Evolutionary conservation across 2,329 filamentous ascomycete genomes (phyloP).

Genomic region (Nannizziopsis barbatae): DNA sequence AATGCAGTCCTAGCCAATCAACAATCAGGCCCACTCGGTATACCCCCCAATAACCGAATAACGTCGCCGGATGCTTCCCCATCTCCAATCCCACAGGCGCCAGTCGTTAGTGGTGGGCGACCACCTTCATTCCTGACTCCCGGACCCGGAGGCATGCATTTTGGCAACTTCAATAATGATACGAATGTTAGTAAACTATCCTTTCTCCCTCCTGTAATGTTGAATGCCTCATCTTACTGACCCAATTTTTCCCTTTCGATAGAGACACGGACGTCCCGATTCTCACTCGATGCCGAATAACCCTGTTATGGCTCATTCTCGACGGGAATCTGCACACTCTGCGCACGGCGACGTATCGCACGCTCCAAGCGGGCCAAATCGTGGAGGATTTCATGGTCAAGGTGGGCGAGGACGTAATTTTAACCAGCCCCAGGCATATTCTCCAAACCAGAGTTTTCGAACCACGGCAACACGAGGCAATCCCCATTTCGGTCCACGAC

Average conservation of each 20-base stretch:
- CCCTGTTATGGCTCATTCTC: constrained; percentile 62
- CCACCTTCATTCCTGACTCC: constrained; percentile 61
- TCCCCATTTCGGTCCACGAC: constrained; percentile 16
- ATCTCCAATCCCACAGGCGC: constrained; percentile 82
- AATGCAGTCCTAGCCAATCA: constrained; percentile 39
- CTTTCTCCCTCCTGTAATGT: background rate
- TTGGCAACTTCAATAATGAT: constrained; percentile 67
- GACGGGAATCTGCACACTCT: constrained; percentile 78
- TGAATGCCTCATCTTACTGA: constrained; percentile 4
- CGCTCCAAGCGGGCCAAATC: constrained; percentile 42
- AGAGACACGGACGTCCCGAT: constrained; percentile 41
- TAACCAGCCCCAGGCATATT: constrained; percentile 42
- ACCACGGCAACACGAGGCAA: constrained; percentile 42
- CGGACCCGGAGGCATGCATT: constrained; percentile 59
- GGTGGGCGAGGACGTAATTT: constrained; percentile 49
- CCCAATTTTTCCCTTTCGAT: constrained; percentile 20
- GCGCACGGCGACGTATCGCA: constrained; percentile 59
- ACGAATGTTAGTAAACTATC: constrained; percentile 50
- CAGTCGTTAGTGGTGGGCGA: constrained; percentile 57
- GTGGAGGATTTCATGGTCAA: constrained; percentile 43
- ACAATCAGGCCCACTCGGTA: constrained; percentile 31
- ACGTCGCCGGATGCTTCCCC: constrained; percentile 80
- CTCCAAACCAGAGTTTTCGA: constrained; percentile 42
- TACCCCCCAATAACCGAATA: constrained; percentile 57
- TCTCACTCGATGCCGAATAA: constrained; percentile 41